Conservation (phyloP, 1,139 yeast species). For the Scheffersomyces lignicola region DNA sequence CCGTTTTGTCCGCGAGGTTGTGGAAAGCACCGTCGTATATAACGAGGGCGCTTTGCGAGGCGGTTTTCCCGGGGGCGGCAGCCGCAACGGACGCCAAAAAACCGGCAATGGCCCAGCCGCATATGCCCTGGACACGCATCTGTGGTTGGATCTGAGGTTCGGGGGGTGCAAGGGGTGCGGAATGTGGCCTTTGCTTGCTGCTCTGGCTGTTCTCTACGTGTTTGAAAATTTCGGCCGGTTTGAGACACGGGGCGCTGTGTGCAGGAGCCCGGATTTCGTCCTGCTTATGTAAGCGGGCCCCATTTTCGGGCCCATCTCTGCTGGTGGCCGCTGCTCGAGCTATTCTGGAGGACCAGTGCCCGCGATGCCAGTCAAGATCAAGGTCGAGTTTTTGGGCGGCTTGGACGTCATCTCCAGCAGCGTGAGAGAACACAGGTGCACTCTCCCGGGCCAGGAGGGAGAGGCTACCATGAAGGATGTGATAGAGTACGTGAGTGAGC, state of each 20-base stretch:
- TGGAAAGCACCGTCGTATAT: conserved; percentile 31
- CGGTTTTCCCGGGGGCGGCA: conserved; percentile 10
- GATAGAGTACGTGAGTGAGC: conserved; percentile 52
- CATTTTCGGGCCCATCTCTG: conserved; percentile 3
- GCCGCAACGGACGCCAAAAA: conserved; percentile 11
- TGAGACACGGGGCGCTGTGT: conserved; percentile 1
- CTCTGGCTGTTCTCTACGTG: conserved; percentile 4
- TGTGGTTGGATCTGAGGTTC: too few species aligned
- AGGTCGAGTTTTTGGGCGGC: conserved; percentile 62
- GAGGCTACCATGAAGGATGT: conserved; percentile 57
- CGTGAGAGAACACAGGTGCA: conserved; percentile 48
- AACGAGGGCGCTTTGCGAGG: conserved; percentile 24
- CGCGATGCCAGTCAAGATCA: conserved; percentile 31
- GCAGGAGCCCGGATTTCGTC: neutral
- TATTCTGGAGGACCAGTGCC: neutral
- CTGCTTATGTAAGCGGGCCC: neutral
- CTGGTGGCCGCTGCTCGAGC: neutral
- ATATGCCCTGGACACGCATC: neutral
- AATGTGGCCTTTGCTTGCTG: too few species aligned
- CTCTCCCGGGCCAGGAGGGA: conserved; percentile 40
- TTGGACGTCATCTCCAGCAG: conserved; percentile 64
- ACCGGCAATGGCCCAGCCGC: conserved; percentile 7
- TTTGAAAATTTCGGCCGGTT: conserved; percentile 3
- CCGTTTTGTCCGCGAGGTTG: conserved; percentile 20
- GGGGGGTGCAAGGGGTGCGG: too few species aligned